phyloP scores from a whole-genome alignment of 257 asterid genomes.

The Euphrasia confusa region DNA sequence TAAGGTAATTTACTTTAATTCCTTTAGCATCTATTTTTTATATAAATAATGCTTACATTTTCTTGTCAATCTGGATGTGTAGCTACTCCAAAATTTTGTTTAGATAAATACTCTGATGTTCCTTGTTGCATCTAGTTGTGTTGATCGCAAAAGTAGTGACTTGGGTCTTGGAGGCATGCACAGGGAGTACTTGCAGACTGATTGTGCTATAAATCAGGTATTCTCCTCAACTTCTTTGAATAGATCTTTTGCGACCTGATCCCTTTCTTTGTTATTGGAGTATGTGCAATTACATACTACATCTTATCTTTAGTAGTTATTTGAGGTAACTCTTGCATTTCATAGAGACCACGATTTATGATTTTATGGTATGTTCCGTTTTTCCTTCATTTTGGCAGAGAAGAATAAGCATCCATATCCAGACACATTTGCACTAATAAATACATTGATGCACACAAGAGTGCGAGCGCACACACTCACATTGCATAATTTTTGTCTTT shows the following conservation, averaged over 20 bases:
- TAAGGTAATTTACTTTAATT: conserved; percentile 45
- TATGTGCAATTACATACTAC: background rate
- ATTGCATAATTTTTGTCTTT: background rate
- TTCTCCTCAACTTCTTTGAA: conserved; percentile 9
- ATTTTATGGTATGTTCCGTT: background rate
- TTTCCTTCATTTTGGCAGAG: background rate
- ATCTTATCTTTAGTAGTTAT: background rate
- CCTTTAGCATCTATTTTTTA: conserved; percentile 14
- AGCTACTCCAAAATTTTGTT: background rate
- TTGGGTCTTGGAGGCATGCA: conserved; percentile 89
- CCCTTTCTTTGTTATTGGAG: background rate
- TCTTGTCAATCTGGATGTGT: conserved; percentile 19
- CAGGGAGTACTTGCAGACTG: conserved; percentile 86
- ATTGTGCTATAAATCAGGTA: conserved; percentile 85
- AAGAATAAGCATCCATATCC: background rate
- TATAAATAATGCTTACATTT: conserved; percentile 10
- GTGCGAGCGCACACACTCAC: background rate
- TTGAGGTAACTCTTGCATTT: background rate
- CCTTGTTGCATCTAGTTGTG: conserved; percentile 47
- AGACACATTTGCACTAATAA: background rate
- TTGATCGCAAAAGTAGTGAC: conserved; percentile 92
- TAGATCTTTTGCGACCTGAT: conserved; percentile 10
- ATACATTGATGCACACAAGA: background rate
- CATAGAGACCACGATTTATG: background rate
- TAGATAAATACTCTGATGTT: conserved; percentile 13